phyloP scores from a whole-genome alignment of 2,329 filamentous ascomycete genomes.

The Diaporthe velutina region DNA sequence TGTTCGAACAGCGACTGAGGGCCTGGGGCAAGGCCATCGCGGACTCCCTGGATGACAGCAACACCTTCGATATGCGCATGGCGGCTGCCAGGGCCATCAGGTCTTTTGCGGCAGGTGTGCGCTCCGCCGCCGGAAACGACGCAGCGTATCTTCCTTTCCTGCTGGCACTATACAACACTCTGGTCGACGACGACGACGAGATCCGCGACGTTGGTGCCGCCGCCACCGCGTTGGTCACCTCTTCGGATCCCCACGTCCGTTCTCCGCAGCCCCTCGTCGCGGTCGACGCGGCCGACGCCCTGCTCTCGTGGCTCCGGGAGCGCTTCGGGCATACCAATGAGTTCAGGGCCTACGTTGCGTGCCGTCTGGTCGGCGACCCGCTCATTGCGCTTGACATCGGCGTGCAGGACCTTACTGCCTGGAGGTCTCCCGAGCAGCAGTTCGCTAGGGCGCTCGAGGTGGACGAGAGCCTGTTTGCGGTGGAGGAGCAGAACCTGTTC shows the following conservation, averaged over 20 bases:
- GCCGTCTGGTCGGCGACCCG: slow-evolving; percentile 56
- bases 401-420: slow-evolving; percentile 39
- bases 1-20: slow-evolving; percentile 43
- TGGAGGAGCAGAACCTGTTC: slow-evolving; percentile 96
- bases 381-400: slow-evolving; percentile 34
- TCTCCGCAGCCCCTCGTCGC: slow-evolving; percentile 55
- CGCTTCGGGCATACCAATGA: slow-evolving; percentile 50
- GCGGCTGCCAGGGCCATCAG: slow-evolving; percentile 69
- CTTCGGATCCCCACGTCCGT: not conserved
- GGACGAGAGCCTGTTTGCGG: slow-evolving; percentile 81
- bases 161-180: slow-evolving; percentile 78
- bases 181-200: slow-evolving; percentile 94
- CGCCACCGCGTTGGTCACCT: slow-evolving; percentile 28
- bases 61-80: slow-evolving; percentile 74
- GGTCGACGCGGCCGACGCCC: slow-evolving; percentile 59
- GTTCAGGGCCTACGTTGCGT: slow-evolving; percentile 57
- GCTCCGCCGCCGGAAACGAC: slow-evolving; percentile 44
- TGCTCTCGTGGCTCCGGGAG: slow-evolving; percentile 58
- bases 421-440: slow-evolving; percentile 49
- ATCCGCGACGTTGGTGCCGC: slow-evolving; percentile 55
- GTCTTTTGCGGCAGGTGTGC: slow-evolving; percentile 59
- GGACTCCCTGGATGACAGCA: slow-evolving; percentile 61
- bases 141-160: slow-evolving; percentile 66
- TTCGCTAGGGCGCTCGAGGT: slow-evolving; percentile 62
- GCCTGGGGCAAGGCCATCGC: slow-evolving; percentile 65